Base-by-base conservation (phyloP, 2,329 filamentous ascomycete genomes). In the Hypoxylon sp. region DNA sequence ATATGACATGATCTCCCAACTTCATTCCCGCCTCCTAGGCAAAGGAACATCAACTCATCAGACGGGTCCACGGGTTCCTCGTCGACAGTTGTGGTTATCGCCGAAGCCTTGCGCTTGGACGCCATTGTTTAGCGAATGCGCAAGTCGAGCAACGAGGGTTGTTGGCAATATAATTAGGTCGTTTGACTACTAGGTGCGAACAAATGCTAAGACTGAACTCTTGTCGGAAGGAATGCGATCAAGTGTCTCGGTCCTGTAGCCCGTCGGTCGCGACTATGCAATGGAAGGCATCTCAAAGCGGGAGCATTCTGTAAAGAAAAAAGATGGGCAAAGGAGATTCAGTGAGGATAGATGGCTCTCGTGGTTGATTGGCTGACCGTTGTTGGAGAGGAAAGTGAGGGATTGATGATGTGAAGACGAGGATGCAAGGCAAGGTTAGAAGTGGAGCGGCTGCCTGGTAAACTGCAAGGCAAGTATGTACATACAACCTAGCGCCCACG, bases 1-100 rank as follows among this genome's bases (percentile, higher is more conserved):
- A 99, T 97, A 78, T 99, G 96, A 79, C 96, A 98, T 70, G 96
- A 98, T 70, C 96, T 87, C 56, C 96, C 96, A 67, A 99, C 96
- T 80, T 99, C 96, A 78, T 97, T 98, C 71, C 96, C 96, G 66
- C 96, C 96, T 66, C 96, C 96, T 36, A 99, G 83, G 74, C 93
- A 96, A 57, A 97, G 86, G 75, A 99, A 99, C 82, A 93, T 92
- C 62, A 99, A 87, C 83, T 98, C 93, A 76, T 99, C 96, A 0
- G 93, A 88, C 3, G 96, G 93, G 74, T 98, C 95, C 62, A 97
- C 91, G 0, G 93, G 93, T 74, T 97, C 93, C 61, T 97, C 93
- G 42, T 89, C 86, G 12, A 80, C 81, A 4, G 83, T 78, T 53
- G 88, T 82, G 56, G 88, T 87, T 85, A 96, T 91, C 8, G 91